Conservation (phyloP, 805 yeast genomes). For the Suhomyces sp. region DNA sequence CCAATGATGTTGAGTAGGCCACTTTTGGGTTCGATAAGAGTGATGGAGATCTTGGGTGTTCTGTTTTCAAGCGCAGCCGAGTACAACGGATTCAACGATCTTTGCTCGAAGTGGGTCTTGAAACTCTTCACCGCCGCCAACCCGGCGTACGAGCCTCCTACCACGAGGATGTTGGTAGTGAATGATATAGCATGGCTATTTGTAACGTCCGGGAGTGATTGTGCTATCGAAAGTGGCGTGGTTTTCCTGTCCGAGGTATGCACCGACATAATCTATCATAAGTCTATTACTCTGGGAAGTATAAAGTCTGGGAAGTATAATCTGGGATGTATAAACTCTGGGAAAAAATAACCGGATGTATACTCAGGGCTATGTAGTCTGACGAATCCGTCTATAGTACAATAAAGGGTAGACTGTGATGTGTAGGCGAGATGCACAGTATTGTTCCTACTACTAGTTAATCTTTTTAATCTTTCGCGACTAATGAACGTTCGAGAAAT, state of each 20-base stretch:
- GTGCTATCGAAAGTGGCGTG: conserved; percentile 1
- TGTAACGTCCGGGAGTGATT: not conserved
- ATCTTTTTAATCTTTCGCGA: not conserved
- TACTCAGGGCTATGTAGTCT: no score
- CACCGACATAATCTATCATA: no score
- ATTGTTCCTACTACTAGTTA: not conserved
- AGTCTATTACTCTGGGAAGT: no score
- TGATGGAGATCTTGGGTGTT: conserved; percentile 22
- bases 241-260: not conserved
- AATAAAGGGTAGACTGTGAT: not conserved
- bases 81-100: conserved; percentile 8
- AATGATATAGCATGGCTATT: conserved; percentile 9
- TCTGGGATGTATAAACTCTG: no score
- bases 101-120: conserved; percentile 20
- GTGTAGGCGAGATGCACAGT: not conserved
- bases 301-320: no score
- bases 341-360: no score
- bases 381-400: no score
- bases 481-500: not conserved
- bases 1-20: conserved; percentile 41
- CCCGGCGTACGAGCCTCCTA: conserved; percentile 45
- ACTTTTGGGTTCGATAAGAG: conserved; percentile 38
- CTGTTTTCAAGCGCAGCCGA: conserved; percentile 4
- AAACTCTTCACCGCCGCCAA: conserved; percentile 32
- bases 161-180: conserved; percentile 33